phyloP scores from a whole-genome alignment of 129 eudicot species.

The Centaurea solstitialis region DNA sequence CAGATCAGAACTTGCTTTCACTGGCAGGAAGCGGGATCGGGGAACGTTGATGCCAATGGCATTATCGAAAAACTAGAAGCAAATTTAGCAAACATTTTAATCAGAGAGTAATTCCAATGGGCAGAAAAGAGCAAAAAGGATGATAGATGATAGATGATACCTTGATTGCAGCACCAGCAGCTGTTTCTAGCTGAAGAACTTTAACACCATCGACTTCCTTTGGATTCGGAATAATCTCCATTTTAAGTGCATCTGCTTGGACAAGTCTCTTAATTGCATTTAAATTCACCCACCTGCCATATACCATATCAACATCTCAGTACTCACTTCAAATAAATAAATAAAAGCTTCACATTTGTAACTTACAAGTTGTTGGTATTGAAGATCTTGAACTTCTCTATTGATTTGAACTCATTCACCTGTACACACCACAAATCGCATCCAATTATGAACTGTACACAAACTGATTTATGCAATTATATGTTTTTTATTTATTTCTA shows the following conservation, averaged over 20 bases:
- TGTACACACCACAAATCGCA: constrained; percentile 44
- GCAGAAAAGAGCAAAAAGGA: neutral
- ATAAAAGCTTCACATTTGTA: neutral
- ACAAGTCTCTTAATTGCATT: constrained; percentile 92
- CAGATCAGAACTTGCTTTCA: constrained; percentile 94
- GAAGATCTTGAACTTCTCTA: constrained; percentile 97
- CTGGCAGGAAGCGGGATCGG: constrained; percentile 95
- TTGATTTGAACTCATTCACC: constrained; percentile 97
- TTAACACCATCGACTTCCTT: constrained; percentile 97
- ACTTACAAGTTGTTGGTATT: constrained; percentile 97
- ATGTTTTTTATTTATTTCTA: neutral
- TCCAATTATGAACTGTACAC: neutral
- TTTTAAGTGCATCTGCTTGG: constrained; percentile 80
- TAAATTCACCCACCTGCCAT: constrained; percentile 92
- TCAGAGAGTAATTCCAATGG: neutral
- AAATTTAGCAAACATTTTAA: neutral
- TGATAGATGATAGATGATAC: constrained; percentile 39
- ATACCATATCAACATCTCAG: constrained; percentile 15
- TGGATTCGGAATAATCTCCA: constrained; percentile 99
- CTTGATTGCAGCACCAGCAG: constrained; percentile 99
- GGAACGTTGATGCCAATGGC: constrained; percentile 94
- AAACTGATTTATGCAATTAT: neutral
- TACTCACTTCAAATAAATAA: constrained; percentile 2
- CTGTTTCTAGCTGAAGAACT: constrained; percentile 99
- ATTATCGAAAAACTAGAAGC: constrained; percentile 69